These are phyloP conservation scores for Tetrapisispora nanseiensis DNA, from an alignment of 805 yeast species.

Conservation along the genomic window DNA sequence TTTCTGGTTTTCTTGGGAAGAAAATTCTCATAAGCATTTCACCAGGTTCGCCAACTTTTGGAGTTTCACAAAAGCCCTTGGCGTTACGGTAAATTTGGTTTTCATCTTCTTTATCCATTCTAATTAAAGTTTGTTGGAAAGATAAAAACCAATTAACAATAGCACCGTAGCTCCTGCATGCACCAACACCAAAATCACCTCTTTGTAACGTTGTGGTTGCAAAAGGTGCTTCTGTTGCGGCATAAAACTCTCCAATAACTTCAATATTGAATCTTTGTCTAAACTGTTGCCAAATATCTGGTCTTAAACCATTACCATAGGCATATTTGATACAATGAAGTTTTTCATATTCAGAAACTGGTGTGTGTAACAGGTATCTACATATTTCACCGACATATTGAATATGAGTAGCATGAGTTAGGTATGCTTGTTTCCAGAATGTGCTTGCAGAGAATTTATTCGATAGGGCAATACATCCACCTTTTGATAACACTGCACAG, in stretches of 20 bases:
- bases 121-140: conserved; percentile 50
- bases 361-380: conserved; percentile 65
- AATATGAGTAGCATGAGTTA: conserved; percentile 63
- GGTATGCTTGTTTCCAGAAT: conserved; percentile 81
- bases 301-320: conserved; percentile 83
- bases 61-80: conserved; percentile 48
- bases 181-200: conserved; percentile 78
- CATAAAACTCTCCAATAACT: conserved; percentile 83
- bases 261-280: conserved; percentile 65
- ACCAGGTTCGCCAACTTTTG: conserved; percentile 63
- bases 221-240: conserved; percentile 86
- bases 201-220: conserved; percentile 73
- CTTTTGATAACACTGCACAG: conserved; percentile 54
- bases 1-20: conserved; percentile 52
- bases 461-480: conserved; percentile 70
- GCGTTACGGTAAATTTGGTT: conserved; percentile 61
- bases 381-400: conserved; percentile 96
- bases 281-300: conserved; percentile 79
- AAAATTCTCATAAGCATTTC: conserved; percentile 73
- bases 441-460: conserved; percentile 74
- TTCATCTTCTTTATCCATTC: conserved; percentile 74
- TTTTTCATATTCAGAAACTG: conserved; percentile 55
- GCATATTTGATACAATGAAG: conserved; percentile 58
- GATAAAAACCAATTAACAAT: conserved; percentile 43
- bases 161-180: conserved; percentile 72